Evolutionary conservation across 176 grass and related monocot genomes (phyloP).

Genomic region (Oryza longistaminata): DNA sequence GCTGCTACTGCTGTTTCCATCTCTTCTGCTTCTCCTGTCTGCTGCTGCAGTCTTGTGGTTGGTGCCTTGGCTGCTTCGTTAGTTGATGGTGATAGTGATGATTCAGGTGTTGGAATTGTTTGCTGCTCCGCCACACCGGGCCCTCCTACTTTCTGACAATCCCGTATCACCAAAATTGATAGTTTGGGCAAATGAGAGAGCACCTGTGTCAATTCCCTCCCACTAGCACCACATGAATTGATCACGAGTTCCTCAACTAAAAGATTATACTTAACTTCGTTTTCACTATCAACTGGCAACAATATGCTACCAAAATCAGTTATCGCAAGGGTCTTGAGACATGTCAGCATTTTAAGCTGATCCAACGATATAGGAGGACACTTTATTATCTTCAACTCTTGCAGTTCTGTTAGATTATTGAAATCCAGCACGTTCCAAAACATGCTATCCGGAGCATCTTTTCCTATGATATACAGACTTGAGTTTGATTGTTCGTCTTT

Average conservation of each 20-base stretch:
- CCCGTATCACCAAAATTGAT: accelerated
- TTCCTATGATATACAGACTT: accelerated
- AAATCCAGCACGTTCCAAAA: neutral
- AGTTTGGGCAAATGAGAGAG: neutral
- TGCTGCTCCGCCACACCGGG: neutral
- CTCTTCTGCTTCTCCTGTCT: too few species aligned
- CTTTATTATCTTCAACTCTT: accelerated
- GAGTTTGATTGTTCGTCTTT: accelerated
- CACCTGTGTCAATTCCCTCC: neutral
- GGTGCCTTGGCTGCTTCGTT: too few species aligned
- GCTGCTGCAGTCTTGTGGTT: too few species aligned
- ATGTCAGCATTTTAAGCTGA: neutral
- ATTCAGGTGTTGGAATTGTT: too few species aligned
- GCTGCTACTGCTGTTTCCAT: too few species aligned
- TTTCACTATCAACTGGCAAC: neutral
- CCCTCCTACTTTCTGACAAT: neutral
- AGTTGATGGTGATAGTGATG: too few species aligned
- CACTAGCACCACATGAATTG: accelerated
- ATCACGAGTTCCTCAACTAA: accelerated
- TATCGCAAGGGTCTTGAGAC: accelerated
- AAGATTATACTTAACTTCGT: neutral
- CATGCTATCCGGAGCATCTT: accelerated
- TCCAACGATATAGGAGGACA: neutral
- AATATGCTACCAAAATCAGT: accelerated
- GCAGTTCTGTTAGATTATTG: neutral